Base-by-base conservation (phyloP, 371 early-diverging fungal genomes). In the Circinella umbellata region DNA sequence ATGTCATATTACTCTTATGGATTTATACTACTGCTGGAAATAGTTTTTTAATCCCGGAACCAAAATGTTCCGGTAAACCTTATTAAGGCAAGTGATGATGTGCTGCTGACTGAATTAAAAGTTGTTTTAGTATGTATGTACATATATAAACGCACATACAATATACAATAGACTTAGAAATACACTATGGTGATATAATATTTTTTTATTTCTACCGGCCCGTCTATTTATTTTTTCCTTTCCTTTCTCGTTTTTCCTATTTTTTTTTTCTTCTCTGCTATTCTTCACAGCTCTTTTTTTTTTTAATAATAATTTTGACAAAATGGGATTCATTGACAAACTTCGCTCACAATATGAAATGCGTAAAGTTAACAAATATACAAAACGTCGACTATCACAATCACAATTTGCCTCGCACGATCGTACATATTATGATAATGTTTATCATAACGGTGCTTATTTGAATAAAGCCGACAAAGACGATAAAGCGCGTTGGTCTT, bases 361-460 rank as follows among this genome's bases (percentile, higher is more conserved):
- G 38, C 70, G 73, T 17, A 77, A 80, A 73, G 69, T 80, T 6
- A 76, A 79, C 62, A 77, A 80, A 70, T 83, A 81, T 55, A 83
- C 84, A 4, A 75, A 70, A 61, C 75, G 84, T 71, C 69, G 84
- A 60, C 55, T 71, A 15, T 75, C 76, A 4, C 80, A 83, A 64
- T 76, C 81, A 4, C 77, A 78, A 38, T 83, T 83, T 62, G 76
- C 78, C 48, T 77, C 74, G 1, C 80, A 76, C 48, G 78, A 81
- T 55, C 73, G 80, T n/a, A 68, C 65, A 8, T 83, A 81, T 42
- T 81, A 83, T 66, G 76, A 81, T 35, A 68, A 39, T 17, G 74
- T 65, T 14, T 83, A 83, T 57, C 68, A 64, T 13, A 77, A 83
- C 69, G 83, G 83, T 36, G 76, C 71, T 17, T 83, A 83, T 27